Evolutionary conservation across 805 yeast genomes (phyloP).

Genomic region (Suhomyces sp.): DNA sequence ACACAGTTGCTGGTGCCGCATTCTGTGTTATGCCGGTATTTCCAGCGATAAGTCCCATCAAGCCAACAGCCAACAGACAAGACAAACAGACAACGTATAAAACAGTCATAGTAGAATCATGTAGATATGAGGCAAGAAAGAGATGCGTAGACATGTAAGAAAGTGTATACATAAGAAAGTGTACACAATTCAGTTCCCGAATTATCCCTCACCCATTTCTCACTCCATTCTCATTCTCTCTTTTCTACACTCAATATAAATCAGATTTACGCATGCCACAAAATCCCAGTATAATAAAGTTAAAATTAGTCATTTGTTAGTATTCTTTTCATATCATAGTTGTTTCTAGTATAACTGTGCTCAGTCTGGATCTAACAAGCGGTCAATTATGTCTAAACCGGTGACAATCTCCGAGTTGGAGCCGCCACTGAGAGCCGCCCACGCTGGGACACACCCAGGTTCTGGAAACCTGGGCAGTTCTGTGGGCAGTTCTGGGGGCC

Average conservation of each 20-base stretch:
- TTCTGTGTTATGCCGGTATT: background rate
- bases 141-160: too few relatives aligned
- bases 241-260: background rate
- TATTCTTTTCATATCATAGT: background rate
- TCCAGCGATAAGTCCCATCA: background rate
- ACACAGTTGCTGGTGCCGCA: conserved; percentile 1
- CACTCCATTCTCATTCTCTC: background rate
- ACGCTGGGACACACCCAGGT: background rate
- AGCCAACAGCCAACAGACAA: too few relatives aligned
- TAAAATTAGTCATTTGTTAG: background rate
- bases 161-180: too few relatives aligned
- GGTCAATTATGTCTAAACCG: background rate
- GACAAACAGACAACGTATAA: too few relatives aligned
- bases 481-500: background rate
- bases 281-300: background rate
- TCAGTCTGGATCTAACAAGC: background rate
- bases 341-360: too few relatives aligned
- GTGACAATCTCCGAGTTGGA: conserved; percentile 10
- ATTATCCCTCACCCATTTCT: too few relatives aligned
- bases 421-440: conserved; percentile 7
- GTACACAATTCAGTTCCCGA: too few relatives aligned
- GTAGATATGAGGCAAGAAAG: too few relatives aligned
- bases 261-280: background rate
- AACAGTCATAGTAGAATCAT: too few relatives aligned
- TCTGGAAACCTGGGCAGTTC: background rate